Conservation (phyloP, 371 early-diverging fungal species). For the Rhizopus stolonifer region DNA sequence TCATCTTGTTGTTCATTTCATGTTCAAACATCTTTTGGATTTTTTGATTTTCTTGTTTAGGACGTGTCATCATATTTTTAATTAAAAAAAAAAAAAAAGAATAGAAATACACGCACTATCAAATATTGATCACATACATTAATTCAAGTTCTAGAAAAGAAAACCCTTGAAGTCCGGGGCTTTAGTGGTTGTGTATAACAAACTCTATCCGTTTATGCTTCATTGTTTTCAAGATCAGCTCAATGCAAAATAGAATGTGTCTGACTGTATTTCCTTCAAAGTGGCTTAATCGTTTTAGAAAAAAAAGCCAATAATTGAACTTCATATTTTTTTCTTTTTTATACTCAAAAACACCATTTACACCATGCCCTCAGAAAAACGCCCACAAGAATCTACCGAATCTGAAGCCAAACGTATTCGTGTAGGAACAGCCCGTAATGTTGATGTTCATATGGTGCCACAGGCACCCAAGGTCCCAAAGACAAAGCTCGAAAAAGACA, state of each 20-base stretch:
- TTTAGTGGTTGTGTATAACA: too few species aligned
- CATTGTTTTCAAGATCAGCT: too few species aligned
- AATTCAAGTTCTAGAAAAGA: too few species aligned
- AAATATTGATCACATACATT: too few species aligned
- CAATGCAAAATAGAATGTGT: not conserved
- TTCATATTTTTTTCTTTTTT: slow-evolving; percentile 5
- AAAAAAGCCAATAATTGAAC: not conserved
- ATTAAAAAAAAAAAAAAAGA: too few species aligned
- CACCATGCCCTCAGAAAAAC: slow-evolving; percentile 19
- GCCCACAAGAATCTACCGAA: slow-evolving; percentile 16
- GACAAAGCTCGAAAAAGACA: slow-evolving; percentile 71
- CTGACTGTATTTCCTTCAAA: slow-evolving; percentile 1
- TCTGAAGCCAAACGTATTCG: slow-evolving; percentile 44
- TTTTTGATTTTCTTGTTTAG: too few species aligned
- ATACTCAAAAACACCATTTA: not conserved
- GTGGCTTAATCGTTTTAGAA: not conserved
- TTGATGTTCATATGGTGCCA: slow-evolving; percentile 65
- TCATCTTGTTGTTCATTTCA: too few species aligned
- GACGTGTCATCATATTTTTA: too few species aligned
- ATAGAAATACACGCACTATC: too few species aligned
- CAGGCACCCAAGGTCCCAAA: slow-evolving; percentile 81
- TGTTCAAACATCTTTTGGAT: too few species aligned
- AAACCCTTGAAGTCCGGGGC: too few species aligned
- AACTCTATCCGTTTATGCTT: too few species aligned
- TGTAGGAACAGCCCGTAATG: slow-evolving; percentile 45